These are phyloP conservation scores for Ganoderma lingzhi DNA, from an alignment of 1,284 basidiomycete genomes.

Conservation along the genomic window DNA sequence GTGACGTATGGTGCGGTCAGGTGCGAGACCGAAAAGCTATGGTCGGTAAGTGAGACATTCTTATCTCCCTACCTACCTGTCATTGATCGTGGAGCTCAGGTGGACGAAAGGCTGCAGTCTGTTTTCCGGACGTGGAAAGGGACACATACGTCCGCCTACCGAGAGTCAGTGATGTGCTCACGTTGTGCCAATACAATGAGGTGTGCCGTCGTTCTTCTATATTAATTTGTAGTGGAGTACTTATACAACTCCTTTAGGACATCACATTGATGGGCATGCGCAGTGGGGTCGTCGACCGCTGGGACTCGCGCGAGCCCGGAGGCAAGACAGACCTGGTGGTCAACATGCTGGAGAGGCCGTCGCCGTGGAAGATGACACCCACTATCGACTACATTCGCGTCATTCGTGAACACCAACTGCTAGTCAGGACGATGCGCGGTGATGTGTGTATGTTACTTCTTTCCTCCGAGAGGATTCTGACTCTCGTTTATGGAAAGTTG, in stretches of 20 bases:
- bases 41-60: constrained; percentile 17
- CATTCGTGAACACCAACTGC: constrained; percentile 58
- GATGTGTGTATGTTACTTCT: constrained; percentile 50
- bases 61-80: background rate
- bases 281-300: constrained; percentile 24
- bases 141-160: constrained; percentile 20
- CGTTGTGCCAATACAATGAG: constrained; percentile 20
- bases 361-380: constrained; percentile 39
- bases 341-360: constrained; percentile 42
- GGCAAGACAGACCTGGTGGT: constrained; percentile 20
- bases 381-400: constrained; percentile 46
- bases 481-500: constrained; percentile 49
- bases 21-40: constrained; percentile 16
- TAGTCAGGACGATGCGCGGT: constrained; percentile 68
- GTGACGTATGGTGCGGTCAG: constrained; percentile 28
- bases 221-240: no score
- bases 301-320: constrained; percentile 25
- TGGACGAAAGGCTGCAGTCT: constrained; percentile 21
- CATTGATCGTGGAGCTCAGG: constrained; percentile 6
- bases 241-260: constrained; percentile 9
- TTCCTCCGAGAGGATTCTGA: no score
- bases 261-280: constrained; percentile 28
- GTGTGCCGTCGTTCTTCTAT: background rate
- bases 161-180: constrained; percentile 25
- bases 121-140: constrained; percentile 20